phyloP scores from a whole-genome alignment of 2,329 filamentous ascomycete species.

The Penicillium paneum region DNA sequence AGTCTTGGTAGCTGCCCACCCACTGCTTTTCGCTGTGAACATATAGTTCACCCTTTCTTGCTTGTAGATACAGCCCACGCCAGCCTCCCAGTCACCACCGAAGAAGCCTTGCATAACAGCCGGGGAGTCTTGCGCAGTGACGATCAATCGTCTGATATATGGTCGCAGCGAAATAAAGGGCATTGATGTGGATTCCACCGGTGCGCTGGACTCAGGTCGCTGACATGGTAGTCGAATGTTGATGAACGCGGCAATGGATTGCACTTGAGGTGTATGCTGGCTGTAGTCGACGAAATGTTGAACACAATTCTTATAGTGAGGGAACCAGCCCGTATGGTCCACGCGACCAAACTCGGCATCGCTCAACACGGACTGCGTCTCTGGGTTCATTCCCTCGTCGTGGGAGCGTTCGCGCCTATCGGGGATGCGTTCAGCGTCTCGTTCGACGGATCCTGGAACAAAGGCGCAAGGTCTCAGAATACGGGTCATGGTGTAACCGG shows the following conservation, averaged over 20 bases:
- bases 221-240: slow-evolving; percentile 91
- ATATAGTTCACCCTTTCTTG: slow-evolving; percentile 89
- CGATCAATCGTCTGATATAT: slow-evolving; percentile 86
- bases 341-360: slow-evolving; percentile 45
- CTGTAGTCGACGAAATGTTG: slow-evolving; percentile 85
- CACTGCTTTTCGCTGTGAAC: slow-evolving; percentile 88
- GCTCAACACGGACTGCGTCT: slow-evolving; percentile 10
- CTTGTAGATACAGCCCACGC: slow-evolving; percentile 78
- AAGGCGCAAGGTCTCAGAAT: slow-evolving; percentile 38
- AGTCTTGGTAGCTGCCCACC: slow-evolving; percentile 82
- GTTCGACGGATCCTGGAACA: slow-evolving; percentile 25
- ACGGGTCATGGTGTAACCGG: slow-evolving; percentile 62
- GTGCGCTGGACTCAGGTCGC: slow-evolving; percentile 48
- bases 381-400: slow-evolving; percentile 15
- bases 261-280: slow-evolving; percentile 74
- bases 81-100: slow-evolving; percentile 77
- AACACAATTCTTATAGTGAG: slow-evolving; percentile 80
- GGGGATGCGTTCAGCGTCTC: slow-evolving; percentile 29
- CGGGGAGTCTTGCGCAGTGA: slow-evolving; percentile 87
- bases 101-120: slow-evolving; percentile 86
- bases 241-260: slow-evolving; percentile 82
- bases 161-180: slow-evolving; percentile 67
- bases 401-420: slow-evolving; percentile 21
- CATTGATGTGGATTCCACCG: slow-evolving; percentile 29
- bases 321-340: slow-evolving; percentile 82